phyloP scores from a whole-genome alignment of 2,329 filamentous ascomycete genomes.

The Diaporthe aspalathi region DNA sequence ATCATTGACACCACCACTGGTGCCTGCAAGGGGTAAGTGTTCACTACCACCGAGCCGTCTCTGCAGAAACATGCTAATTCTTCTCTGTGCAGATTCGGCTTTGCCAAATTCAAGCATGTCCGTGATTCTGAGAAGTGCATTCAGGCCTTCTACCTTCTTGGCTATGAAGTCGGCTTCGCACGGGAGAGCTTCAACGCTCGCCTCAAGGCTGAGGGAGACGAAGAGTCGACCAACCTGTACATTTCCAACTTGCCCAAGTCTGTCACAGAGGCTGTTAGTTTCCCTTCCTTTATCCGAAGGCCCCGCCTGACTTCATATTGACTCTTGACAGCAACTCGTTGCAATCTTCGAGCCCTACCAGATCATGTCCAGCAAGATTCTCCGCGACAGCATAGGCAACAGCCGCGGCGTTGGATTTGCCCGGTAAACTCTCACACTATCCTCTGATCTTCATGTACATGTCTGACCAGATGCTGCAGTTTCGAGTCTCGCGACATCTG shows the following conservation, averaged over 20 bases:
- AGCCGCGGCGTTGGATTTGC: constrained; percentile 98
- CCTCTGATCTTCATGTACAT: constrained; percentile 42
- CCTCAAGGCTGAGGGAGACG: constrained; percentile 94
- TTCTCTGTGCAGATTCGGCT: constrained; percentile 80
- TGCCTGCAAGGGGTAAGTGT: constrained; percentile 90
- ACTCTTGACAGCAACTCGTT: constrained; percentile 71
- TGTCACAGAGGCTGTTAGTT: constrained; percentile 86
- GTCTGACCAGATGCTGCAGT: constrained; percentile 58
- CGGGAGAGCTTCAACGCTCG: constrained; percentile 99
- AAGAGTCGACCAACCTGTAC: constrained; percentile 92
- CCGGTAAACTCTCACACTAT: constrained; percentile 69
- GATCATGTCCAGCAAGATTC: constrained; percentile 94
- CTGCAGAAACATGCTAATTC: constrained; percentile 47
- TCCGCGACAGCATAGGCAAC: constrained; percentile 89
- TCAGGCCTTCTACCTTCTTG: constrained; percentile 90
- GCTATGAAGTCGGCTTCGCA: constrained; percentile 98
- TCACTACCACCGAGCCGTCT: not conserved
- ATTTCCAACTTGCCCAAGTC: constrained; percentile 95
- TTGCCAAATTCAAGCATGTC: constrained; percentile 92
- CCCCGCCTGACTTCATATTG: constrained; percentile 39
- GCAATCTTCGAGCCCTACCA: constrained; percentile 83
- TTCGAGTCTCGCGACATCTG: constrained; percentile 92
- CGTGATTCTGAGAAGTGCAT: constrained; percentile 96
- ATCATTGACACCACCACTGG: constrained; percentile 96
- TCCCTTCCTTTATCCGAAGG: constrained; percentile 14